Evolutionary conservation across 805 yeast genomes (phyloP), one percentile per base, ranked within the genome.

Genomic region (Wickerhamomyces rabaulensis): DNA sequence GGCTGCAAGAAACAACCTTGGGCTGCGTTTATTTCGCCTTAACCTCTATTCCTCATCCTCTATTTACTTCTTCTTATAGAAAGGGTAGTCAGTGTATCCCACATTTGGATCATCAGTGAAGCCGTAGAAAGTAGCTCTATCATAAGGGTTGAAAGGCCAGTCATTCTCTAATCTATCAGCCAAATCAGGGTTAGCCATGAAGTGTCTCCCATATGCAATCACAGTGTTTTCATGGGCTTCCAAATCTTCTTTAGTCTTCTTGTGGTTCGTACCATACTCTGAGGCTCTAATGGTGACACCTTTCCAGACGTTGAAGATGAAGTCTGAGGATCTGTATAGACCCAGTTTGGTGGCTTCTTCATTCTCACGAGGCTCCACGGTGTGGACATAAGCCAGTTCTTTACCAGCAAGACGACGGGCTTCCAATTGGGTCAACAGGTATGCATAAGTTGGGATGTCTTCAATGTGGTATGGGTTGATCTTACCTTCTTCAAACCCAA

Each of bases 161-260:
- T 73, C 76, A 17, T 69, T 58, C 36, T 61, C 57, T 26, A 74
- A 58, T 48, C 75, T 63, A 9, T 57, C 20, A 4, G 62, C 62
- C n/a, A 74, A 61, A 53, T 74, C 78, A 6, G 78, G 79, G 52
- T 74, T 75, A 1, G 77, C 62, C 13, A 66, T 70, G 52, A 50
- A 73, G 51, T 58, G 62, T 54, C 78, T 62, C 9, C 69, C 58
- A 52, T 68, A 57, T 4, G 82, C 76, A 53, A 74, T 65, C 9
- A 42, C 19, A 2, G 51, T 48, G 25, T 40, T 23, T n/a, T 22
- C 23, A 7, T 26, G 22, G 9, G 20, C 21, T 2, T 17, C 38
- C 2, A 29, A 27, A n/a, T 46, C 48, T 16, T 25, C 26, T 8
- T 15, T 37, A 2, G 48, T 43, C 25, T 25, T 25, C 27, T 46